These are phyloP conservation scores for Chrysoporthe deuterocubensis DNA, from an alignment of 2,329 filamentous ascomycete genomes.

Conservation along the genomic window DNA sequence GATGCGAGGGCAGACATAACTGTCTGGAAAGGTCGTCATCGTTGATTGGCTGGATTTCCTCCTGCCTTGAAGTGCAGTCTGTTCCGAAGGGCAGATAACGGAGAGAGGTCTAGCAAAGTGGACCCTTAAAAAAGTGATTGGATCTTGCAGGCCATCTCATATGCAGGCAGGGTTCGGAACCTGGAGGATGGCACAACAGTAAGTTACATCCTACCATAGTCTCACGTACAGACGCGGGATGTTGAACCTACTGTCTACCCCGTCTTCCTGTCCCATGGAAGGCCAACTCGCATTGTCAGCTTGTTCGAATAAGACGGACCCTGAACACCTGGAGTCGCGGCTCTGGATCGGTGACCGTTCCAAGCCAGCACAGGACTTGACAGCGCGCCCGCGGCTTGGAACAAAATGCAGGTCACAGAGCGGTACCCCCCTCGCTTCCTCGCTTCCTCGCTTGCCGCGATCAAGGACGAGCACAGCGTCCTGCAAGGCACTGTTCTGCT, in stretches of 20 bases:
- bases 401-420: background rate
- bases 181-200: background rate
- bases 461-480: background rate
- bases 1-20: background rate
- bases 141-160: constrained; percentile 7
- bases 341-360: background rate
- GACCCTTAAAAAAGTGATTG: constrained; percentile 10
- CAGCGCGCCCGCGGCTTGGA: background rate
- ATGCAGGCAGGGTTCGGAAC: background rate
- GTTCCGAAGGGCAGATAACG: constrained; percentile 20
- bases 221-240: background rate
- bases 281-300: background rate
- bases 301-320: background rate
- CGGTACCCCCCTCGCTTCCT: too few species aligned
- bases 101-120: constrained; percentile 2
- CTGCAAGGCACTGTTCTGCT: background rate
- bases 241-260: background rate
- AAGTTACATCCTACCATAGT: background rate
- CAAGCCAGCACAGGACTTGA: background rate
- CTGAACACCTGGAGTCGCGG: background rate
- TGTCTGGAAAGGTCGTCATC: background rate
- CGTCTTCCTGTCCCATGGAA: background rate
- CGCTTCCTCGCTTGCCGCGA: background rate
- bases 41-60: constrained; percentile 18
- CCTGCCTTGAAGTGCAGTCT: constrained; percentile 25